Conservation (phyloP, 2,329 filamentous ascomycete genomes). For the Alternaria sp. region DNA sequence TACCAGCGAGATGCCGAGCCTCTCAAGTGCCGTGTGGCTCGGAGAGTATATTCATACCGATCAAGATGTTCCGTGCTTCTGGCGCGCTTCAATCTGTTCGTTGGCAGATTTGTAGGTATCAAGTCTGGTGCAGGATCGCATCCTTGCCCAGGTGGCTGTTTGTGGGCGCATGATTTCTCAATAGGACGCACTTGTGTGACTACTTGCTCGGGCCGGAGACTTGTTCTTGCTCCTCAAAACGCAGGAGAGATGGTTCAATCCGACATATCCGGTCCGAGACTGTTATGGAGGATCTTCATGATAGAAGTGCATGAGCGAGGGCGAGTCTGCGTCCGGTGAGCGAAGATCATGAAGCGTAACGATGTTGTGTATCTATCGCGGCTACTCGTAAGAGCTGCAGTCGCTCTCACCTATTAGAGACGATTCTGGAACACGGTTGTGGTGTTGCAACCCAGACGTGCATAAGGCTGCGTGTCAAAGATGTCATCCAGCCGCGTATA, state of each 20-base stretch:
- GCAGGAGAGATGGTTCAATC: not conserved
- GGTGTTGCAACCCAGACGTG: slow-evolving; percentile 4
- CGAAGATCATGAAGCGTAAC: not conserved
- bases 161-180: not conserved
- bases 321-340: slow-evolving; percentile 14
- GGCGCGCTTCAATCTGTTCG: not conserved
- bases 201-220: not conserved
- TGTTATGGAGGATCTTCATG: not conserved
- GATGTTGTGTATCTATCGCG: not conserved
- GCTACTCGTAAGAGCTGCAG: not conserved
- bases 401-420: not conserved
- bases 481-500: slow-evolving; percentile 11
- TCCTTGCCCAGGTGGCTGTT: not conserved
- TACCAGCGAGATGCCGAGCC: not conserved
- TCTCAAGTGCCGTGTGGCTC: not conserved
- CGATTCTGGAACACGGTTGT: not conserved
- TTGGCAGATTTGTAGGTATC: not conserved
- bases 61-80: not conserved
- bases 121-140: not conserved
- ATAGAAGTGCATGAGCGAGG: not conserved
- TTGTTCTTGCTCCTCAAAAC: not conserved
- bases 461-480: slow-evolving; percentile 17
- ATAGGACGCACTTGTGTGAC: not conserved
- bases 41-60: not conserved
- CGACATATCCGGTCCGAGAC: not conserved